A percentile compares a stretch with the other conserved stretches of the same genome.
Conservation (phyloP, 2,329 filamentous ascomycete species). For the Cercospora nicotianae region DNA sequence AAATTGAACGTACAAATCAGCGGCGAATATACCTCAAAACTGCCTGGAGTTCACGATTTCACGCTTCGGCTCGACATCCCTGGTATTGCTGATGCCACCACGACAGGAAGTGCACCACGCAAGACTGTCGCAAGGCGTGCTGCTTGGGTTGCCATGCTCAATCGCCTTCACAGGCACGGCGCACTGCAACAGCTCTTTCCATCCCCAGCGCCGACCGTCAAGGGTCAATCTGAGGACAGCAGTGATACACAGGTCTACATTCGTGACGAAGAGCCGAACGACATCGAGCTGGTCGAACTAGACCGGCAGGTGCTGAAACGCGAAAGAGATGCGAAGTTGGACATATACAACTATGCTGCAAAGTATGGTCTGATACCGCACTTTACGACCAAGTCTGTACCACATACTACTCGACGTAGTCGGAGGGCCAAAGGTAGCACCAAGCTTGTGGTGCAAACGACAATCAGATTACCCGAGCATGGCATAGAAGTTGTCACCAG, state of each 20-base stretch:
- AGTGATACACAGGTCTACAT: conserved; percentile 2
- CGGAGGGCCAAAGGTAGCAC: not conserved
- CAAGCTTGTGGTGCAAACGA: conserved; percentile 3
- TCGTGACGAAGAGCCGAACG: not conserved
- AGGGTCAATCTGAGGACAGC: not conserved
- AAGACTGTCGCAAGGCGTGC: conserved; percentile 5
- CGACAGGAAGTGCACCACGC: not conserved
- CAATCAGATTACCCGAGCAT: conserved; percentile 41
- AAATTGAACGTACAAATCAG: not conserved
- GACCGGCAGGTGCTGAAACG: conserved; percentile 23
- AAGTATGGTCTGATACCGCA: conserved; percentile 40
- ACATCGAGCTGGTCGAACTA: conserved; percentile 21
- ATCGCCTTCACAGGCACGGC: conserved; percentile 6
- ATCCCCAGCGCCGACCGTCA: not conserved
- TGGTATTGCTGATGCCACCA: conserved; percentile 11
- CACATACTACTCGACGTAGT: not conserved
- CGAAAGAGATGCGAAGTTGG: conserved; percentile 32
- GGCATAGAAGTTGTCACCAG: conserved; percentile 37
- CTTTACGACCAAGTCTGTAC: conserved; percentile 19
- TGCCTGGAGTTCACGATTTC: not conserved
- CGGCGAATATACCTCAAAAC: not conserved
- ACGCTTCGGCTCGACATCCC: conserved; percentile 13
- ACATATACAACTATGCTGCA: conserved; percentile 48
- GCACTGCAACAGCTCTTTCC: conserved; percentile 13
- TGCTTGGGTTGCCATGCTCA: conserved; percentile 19